Evolutionary conservation across 225 moss, liverwort and hornwort genomes (phyloP), one percentile per base, ranked within the genome.

Genomic region (Pseudisothecium myosuroides): DNA sequence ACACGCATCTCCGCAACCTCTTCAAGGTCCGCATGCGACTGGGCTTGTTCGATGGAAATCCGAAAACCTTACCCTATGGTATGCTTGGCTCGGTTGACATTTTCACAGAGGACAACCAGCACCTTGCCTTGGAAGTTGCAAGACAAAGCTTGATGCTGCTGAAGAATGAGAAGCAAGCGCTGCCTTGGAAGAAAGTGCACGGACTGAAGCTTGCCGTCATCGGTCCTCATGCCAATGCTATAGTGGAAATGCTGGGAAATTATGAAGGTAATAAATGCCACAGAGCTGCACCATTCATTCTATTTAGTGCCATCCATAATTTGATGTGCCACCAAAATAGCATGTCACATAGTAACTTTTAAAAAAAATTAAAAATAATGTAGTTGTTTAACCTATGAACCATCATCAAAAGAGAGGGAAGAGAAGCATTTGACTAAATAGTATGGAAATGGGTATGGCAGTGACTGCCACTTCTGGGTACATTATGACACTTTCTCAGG

Each of bases 31-130:
- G 95, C 66, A 95, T 97, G 92, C 95, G 97, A 12, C 92, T 98
- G 13, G 98, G 98, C 23, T 87, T 95, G 91, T 98, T 98, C 63
- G 97, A 97, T 90, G 94, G 95, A 27, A 89, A 93, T 31, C 96
- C 94, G 31, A 17, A 66, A n/a, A 85, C 79, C 12, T 66, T 92
- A 34, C 49, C 82, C 4, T 96, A 94, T 63, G 95, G 96, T 60
- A 45, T 36, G 68, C 94, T 98, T 39, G 98, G 96, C 47, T 83
- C 85, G 22, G 88, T 31, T 11, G 92, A 95, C 60, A 73, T 97
- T 32, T 98, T 97, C 90, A 95, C 94, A 8, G 89, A 93, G 47
- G 92, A 92, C 50, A 93, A 95, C 82, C 94, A 96, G 75, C 82
- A 89, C 36, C 90, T 98, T 73, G 97, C 98, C 11, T 84, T 98